Evolutionary conservation across 2,329 filamentous ascomycete species (phyloP).

Genomic region (Phoma sp.): DNA sequence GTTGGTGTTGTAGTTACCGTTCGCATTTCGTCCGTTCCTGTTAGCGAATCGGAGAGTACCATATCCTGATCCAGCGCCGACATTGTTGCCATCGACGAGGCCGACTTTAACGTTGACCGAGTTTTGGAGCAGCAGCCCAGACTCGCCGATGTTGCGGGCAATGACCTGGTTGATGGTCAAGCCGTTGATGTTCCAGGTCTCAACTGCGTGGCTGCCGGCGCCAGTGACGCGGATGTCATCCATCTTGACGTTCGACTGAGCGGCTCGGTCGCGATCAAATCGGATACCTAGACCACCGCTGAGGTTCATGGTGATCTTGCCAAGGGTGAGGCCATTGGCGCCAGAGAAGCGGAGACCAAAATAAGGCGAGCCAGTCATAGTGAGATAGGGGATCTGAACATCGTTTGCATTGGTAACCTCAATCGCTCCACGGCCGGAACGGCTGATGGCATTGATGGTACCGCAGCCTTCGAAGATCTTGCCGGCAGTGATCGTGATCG

Average conservation of each 20-base stretch:
- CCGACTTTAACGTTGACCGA: conserved; percentile 61
- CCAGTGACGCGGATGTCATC: conserved; percentile 60
- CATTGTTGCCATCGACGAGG: conserved; percentile 63
- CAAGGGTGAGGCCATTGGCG: conserved; percentile 56
- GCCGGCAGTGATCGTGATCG: conserved; percentile 59
- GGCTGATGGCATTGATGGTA: conserved; percentile 57
- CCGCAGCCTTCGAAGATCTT: conserved; percentile 67
- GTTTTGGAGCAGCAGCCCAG: conserved; percentile 62
- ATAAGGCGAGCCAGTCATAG: conserved; percentile 64
- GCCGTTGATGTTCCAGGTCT: conserved; percentile 66
- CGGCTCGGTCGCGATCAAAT: conserved; percentile 62
- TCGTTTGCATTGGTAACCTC: conserved; percentile 57
- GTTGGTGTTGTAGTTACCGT: conserved; percentile 60
- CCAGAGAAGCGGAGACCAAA: conserved; percentile 65
- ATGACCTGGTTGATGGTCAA: conserved; percentile 61
- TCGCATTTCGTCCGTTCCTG: conserved; percentile 58
- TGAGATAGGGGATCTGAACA: conserved; percentile 63
- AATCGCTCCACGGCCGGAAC: conserved; percentile 59
- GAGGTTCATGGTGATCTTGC: conserved; percentile 62
- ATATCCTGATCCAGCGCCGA: conserved; percentile 60
- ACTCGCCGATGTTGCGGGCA: conserved; percentile 62
- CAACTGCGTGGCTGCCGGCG: conserved; percentile 63
- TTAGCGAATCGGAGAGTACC: conserved; percentile 65
- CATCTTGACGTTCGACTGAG: conserved; percentile 62
- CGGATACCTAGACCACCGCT: conserved; percentile 62